Evolutionary conservation across 805 yeast genomes (phyloP).

Genomic region (Saturnispora halmiae): DNA sequence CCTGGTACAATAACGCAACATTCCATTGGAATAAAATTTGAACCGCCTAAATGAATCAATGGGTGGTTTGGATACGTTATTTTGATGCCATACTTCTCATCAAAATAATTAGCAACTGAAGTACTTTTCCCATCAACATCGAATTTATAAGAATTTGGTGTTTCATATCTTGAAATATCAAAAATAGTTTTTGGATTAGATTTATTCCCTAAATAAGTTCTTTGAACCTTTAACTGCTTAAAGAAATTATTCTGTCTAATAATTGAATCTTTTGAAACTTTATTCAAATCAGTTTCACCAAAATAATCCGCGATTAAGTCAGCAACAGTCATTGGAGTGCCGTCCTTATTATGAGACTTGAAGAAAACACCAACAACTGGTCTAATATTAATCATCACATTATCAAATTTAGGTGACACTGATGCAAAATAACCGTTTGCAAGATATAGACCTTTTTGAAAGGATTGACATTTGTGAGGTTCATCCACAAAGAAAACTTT

Average conservation of each 20-base stretch:
- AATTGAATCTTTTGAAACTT: conserved; percentile 9
- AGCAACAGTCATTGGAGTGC: conserved; percentile 21
- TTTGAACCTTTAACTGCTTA: conserved; percentile 19
- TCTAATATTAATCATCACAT: conserved; percentile 23
- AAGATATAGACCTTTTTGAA: conserved; percentile 23
- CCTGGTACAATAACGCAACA: conserved; percentile 23
- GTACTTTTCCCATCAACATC: conserved; percentile 19
- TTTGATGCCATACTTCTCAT: conserved; percentile 19
- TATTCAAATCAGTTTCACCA: conserved; percentile 15
- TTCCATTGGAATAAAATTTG: conserved; percentile 25
- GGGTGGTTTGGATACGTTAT: conserved; percentile 23
- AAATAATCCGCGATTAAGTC: conserved; percentile 21
- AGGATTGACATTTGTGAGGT: conserved; percentile 20
- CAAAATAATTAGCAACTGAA: conserved; percentile 23
- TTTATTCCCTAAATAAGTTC: conserved; percentile 18
- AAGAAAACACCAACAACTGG: conserved; percentile 25
- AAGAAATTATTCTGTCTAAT: conserved; percentile 16
- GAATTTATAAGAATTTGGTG: conserved; percentile 20
- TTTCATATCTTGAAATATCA: conserved; percentile 16
- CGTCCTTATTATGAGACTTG: conserved; percentile 21
- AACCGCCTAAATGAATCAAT: conserved; percentile 22
- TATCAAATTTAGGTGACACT: conserved; percentile 23
- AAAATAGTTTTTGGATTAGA: conserved; percentile 21
- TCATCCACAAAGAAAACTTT: conserved; percentile 20
- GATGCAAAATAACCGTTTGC: conserved; percentile 27